These are phyloP conservation scores for Vigna mungo DNA, from an alignment of 306 rosid species.

Conservation along the genomic window DNA sequence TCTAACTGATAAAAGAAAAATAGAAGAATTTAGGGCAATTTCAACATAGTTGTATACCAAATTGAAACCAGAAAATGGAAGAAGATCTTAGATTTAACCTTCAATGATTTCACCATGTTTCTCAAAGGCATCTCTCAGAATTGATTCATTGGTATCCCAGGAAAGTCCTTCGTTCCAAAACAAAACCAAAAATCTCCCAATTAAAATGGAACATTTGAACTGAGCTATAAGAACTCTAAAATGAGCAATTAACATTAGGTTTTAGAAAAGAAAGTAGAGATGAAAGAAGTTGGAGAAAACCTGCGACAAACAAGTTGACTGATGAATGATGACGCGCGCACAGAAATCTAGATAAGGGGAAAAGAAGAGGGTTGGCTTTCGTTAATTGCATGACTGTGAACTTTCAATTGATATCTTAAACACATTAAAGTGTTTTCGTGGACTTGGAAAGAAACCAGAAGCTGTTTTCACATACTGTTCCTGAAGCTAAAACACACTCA, in stretches of 20 bases:
- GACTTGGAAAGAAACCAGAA: too few species aligned
- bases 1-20: constrained; percentile 47
- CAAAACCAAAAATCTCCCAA: background rate
- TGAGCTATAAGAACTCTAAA: background rate
- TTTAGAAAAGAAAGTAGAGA: background rate
- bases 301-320: constrained; percentile 63
- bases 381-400: constrained; percentile 34
- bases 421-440: background rate
- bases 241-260: background rate
- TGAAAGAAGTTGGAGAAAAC: constrained; percentile 39
- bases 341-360: constrained; percentile 37
- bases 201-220: background rate
- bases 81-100: constrained; percentile 46
- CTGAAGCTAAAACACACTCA: background rate
- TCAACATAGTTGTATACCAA: constrained; percentile 3
- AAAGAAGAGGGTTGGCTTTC: constrained; percentile 32
- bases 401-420: background rate
- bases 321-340: constrained; percentile 43
- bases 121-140: constrained; percentile 64
- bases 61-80: background rate
- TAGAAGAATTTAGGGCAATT: background rate
- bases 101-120: constrained; percentile 66
- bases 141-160: constrained; percentile 71
- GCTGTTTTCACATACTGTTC: background rate
- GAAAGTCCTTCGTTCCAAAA: constrained; percentile 61